Percentiles rank a stretch among this genome's conserved stretches.
phyloP scores from a whole-genome alignment of 768 basidiomycete genomes.

The Agrocybe praecox region DNA sequence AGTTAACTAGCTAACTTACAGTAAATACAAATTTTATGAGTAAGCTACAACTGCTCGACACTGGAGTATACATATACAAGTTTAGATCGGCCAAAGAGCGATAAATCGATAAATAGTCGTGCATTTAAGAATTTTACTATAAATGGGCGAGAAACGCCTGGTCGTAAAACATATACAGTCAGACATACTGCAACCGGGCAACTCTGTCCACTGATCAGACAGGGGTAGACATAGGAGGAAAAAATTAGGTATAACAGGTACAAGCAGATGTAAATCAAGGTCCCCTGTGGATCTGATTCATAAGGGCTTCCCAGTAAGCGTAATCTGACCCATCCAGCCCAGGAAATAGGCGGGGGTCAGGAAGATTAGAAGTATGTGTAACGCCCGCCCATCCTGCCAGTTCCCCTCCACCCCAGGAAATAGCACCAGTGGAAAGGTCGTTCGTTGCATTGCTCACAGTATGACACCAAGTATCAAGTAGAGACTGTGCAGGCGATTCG shows the following conservation, averaged over 20 bases:
- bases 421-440: slow-evolving; percentile 49
- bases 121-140: too few species aligned
- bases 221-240: too few species aligned
- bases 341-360: slow-evolving; percentile 47
- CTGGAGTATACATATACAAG: too few species aligned
- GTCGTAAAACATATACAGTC: too few species aligned
- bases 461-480: slow-evolving; percentile 86
- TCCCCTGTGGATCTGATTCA: slow-evolving; percentile 57
- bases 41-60: too few species aligned
- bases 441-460: slow-evolving; percentile 70
- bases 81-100: too few species aligned
- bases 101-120: too few species aligned
- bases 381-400: slow-evolving; percentile 60
- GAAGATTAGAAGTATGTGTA: slow-evolving; percentile 38
- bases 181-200: too few species aligned
- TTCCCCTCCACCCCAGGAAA: slow-evolving; percentile 67
- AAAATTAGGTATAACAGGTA: not conserved
- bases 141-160: too few species aligned
- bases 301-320: slow-evolving; percentile 80
- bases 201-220: too few species aligned
- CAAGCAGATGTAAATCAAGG: slow-evolving; percentile 23
- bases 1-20: too few species aligned
- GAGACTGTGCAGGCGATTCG: slow-evolving; percentile 72
- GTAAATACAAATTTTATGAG: too few species aligned
- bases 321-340: slow-evolving; percentile 70